Evolutionary conservation across 116 monocot species (phyloP).

Genomic region (Papilionanthe hybrid): DNA sequence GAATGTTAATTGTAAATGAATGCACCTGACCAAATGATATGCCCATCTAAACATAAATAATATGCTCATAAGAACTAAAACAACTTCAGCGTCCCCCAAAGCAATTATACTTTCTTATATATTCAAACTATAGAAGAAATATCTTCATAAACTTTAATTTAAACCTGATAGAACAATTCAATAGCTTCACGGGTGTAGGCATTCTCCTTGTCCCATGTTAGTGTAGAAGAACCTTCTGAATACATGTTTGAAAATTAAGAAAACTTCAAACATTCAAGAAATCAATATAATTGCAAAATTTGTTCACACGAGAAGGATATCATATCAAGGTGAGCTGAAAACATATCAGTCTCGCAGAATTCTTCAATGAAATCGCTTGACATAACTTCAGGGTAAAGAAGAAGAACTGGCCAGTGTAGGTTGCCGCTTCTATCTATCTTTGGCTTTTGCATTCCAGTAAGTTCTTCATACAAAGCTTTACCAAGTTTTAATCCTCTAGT

Average conservation of each 20-base stretch:
- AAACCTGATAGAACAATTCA: constrained; percentile 94
- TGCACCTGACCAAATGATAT: not conserved
- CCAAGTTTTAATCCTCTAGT: constrained; percentile 79
- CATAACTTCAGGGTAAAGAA: constrained; percentile 98
- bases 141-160: constrained; percentile 3
- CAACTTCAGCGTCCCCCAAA: not conserved
- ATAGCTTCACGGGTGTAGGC: constrained; percentile 60
- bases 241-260: constrained; percentile 83
- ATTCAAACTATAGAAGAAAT: not conserved
- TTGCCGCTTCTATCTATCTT: constrained; percentile 50
- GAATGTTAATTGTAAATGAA: not conserved
- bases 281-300: constrained; percentile 1
- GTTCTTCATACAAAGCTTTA: constrained; percentile 72
- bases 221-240: constrained; percentile 53
- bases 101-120: not conserved
- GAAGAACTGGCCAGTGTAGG: constrained; percentile 95
- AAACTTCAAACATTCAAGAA: constrained; percentile 7
- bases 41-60: not conserved
- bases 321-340: constrained; percentile 72
- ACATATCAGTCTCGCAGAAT: constrained; percentile 70
- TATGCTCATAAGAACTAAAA: not conserved
- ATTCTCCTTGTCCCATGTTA: constrained; percentile 69
- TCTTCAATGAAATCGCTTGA: constrained; percentile 96
- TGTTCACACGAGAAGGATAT: constrained; percentile 64
- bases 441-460: constrained; percentile 70